phyloP scores from a whole-genome alignment of 768 basidiomycete species.

The Lactarius trivialis region DNA sequence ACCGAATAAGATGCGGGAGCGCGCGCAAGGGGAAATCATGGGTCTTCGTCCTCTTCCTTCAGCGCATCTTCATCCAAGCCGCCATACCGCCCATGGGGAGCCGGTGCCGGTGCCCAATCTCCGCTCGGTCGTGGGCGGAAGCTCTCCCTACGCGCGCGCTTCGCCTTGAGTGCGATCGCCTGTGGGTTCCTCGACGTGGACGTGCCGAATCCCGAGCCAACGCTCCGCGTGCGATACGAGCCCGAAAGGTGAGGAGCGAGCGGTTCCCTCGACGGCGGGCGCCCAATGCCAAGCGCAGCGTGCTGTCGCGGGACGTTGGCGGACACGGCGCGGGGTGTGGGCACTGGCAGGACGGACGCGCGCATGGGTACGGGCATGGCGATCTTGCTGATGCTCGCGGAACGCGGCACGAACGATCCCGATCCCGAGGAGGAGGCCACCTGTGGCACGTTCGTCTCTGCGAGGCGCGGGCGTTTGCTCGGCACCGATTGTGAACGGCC shows the following conservation, averaged over 20 bases:
- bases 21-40: conserved; percentile 8
- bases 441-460: conserved; percentile 32
- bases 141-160: conserved; percentile 61
- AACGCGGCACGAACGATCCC: conserved; percentile 26
- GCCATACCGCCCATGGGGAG: conserved; percentile 24
- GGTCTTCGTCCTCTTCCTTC: conserved; percentile 28
- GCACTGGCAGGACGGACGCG: conserved; percentile 1
- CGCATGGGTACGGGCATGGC: conserved; percentile 24
- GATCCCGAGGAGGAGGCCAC: no score
- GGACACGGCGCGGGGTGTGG: conserved; percentile 40
- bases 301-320: conserved; percentile 46
- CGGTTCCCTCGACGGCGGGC: conserved; percentile 33
- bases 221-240: conserved; percentile 13
- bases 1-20: conserved; percentile 3
- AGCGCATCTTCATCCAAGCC: conserved; percentile 29
- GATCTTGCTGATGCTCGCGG: conserved; percentile 23
- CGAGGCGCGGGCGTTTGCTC: conserved; percentile 57
- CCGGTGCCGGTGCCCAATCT: conserved; percentile 35
- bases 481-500: conserved; percentile 42
- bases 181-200: conserved; percentile 22
- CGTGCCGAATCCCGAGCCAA: conserved; percentile 13
- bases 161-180: conserved; percentile 41
- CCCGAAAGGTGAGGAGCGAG: conserved; percentile 5
- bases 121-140: conserved; percentile 77
- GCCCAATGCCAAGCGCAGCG: conserved; percentile 51